These are phyloP conservation scores for Suillus clintonianus DNA, from an alignment of 768 basidiomycete species.

Conservation along the genomic window DNA sequence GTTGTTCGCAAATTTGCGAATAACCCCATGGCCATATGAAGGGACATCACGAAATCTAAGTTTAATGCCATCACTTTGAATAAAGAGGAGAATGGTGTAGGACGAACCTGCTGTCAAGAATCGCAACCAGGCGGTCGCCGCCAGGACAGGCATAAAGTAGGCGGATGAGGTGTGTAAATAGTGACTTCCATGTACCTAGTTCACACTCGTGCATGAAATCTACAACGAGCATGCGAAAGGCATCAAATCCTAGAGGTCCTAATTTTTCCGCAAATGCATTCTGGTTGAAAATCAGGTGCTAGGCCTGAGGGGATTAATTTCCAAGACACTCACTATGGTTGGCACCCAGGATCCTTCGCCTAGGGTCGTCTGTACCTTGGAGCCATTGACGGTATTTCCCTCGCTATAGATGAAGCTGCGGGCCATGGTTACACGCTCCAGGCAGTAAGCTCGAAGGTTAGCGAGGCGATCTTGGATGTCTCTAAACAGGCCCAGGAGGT, in stretches of 20 bases:
- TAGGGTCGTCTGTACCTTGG: background rate
- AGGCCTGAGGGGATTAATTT: too few relatives aligned
- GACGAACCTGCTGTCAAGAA: constrained; percentile 24
- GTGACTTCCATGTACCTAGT: constrained; percentile 37
- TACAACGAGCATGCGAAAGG: constrained; percentile 25
- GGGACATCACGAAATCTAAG: constrained; percentile 14
- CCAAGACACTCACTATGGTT: background rate
- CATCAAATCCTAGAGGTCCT: constrained; percentile 15
- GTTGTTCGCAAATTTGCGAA: constrained; percentile 20
- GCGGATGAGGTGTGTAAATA: constrained; percentile 36
- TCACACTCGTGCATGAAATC: constrained; percentile 44
- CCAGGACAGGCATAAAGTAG: constrained; percentile 19
- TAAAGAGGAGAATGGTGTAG: background rate
- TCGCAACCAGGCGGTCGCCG: constrained; percentile 9
- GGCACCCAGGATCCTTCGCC: background rate
- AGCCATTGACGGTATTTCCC: background rate
- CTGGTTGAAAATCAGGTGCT: constrained; percentile 12
- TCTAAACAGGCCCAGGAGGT: too few relatives aligned
- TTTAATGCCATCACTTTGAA: too few relatives aligned
- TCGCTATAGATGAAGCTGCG: too few relatives aligned
- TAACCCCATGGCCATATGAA: constrained; percentile 21
- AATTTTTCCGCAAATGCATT: constrained; percentile 34
- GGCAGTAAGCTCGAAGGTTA: too few relatives aligned
- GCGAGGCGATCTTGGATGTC: too few relatives aligned
- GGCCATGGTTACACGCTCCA: too few relatives aligned